Evolutionary conservation across 73 alveolate species (phyloP).

Genomic region (Stentor roeselii): DNA sequence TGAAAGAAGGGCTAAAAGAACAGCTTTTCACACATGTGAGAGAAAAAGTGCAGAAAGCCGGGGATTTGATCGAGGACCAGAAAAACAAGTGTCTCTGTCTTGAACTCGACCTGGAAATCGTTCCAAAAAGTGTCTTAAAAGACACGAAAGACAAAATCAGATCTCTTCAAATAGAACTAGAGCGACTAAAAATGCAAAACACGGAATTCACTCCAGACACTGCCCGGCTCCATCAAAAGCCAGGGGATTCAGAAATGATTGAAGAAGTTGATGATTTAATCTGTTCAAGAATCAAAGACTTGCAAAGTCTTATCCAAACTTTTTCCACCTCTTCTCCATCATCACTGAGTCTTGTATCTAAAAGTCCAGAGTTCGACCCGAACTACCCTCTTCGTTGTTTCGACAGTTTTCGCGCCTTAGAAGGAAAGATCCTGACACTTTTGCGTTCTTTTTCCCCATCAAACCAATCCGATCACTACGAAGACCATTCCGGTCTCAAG

Average conservation of each 20-base stretch:
- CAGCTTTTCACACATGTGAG: background rate
- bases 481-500: background rate
- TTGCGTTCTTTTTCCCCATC: background rate
- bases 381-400: background rate
- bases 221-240: background rate
- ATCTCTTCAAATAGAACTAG: background rate
- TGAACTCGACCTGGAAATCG: background rate
- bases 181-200: background rate
- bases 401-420: background rate
- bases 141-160: background rate
- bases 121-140: background rate
- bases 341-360: background rate
- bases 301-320: background rate
- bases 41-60: background rate
- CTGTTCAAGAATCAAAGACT: background rate
- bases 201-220: conserved; percentile 18
- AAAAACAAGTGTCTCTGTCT: background rate
- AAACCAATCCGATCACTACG: background rate
- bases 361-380: conserved; percentile 6
- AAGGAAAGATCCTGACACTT: background rate
- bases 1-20: background rate
- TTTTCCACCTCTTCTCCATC: background rate
- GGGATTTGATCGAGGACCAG: background rate
- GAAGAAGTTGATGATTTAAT: background rate
- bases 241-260: background rate